Evolutionary conservation across 257 asterid species (phyloP).

Genomic region (Orobanche coerulescens): DNA sequence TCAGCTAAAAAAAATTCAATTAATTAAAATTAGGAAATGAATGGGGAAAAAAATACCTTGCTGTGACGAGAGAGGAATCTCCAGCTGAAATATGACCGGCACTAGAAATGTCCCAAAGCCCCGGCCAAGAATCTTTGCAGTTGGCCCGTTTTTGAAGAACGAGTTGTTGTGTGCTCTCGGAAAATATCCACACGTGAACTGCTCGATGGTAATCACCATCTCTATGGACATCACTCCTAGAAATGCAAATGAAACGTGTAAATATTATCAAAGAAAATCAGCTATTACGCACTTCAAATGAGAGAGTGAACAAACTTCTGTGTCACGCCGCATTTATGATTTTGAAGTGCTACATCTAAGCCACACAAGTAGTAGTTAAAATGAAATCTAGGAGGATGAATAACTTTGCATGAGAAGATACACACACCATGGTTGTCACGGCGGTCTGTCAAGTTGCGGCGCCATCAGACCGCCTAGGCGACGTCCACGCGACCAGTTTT

Average conservation of each 20-base stretch:
- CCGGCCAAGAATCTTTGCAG: conserved; percentile 96
- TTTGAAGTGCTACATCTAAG: no score
- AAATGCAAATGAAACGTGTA: conserved; percentile 16
- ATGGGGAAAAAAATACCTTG: conserved; percentile 40
- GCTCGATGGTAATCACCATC: conserved; percentile 94
- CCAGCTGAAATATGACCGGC: conserved; percentile 98
- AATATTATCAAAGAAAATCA: background rate
- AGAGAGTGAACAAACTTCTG: no score
- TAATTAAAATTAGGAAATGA: background rate
- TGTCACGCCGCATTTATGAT: no score
- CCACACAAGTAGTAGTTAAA: no score
- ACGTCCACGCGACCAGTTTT: no score
- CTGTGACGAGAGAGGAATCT: conserved; percentile 84
- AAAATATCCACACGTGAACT: conserved; percentile 88
- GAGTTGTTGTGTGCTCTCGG: conserved; percentile 79
- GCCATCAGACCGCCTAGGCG: no score
- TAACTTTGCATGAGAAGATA: no score
- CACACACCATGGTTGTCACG: no score
- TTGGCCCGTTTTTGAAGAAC: conserved; percentile 75
- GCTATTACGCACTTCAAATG: no score
- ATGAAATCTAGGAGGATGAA: no score
- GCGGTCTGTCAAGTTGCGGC: no score
- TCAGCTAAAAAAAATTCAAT: background rate
- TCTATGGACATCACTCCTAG: conserved; percentile 68
- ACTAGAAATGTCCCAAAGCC: conserved; percentile 90